Conservation (phyloP, 345 rosid genomes). For the Gossypium rotundifolium region DNA sequence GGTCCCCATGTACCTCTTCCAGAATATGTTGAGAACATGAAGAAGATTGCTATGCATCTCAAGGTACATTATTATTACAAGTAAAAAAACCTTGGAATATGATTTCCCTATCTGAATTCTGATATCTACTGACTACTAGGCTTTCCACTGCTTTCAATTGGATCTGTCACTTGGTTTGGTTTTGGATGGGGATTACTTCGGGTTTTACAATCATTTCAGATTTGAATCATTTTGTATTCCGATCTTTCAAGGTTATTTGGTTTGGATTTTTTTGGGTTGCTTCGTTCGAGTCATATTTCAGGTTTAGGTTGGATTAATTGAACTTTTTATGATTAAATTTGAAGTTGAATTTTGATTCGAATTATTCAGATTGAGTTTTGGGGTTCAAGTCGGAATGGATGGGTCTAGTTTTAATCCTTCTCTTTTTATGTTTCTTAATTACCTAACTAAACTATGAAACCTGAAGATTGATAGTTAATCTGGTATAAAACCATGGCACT, state of each 20-base stretch:
- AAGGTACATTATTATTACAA: slow-evolving; percentile 36
- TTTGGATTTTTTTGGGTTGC: no score
- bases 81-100: no score
- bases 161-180: no score
- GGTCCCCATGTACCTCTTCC: slow-evolving; percentile 90
- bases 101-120: no score
- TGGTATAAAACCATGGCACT: not conserved
- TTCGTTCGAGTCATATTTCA: no score
- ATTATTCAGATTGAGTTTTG: not conserved
- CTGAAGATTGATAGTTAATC: not conserved
- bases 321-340: not conserved
- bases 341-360: not conserved
- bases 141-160: no score
- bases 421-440: not conserved
- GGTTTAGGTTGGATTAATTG: no score
- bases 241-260: no score
- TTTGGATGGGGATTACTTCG: no score
- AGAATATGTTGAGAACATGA: slow-evolving; percentile 70
- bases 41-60: slow-evolving; percentile 62
- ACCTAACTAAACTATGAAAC: not conserved
- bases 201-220: no score
- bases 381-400: not conserved
- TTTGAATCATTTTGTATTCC: no score
- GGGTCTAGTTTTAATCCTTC: not conserved
- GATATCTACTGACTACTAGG: no score